A percentile compares a stretch with the other conserved stretches of the same genome.
These are phyloP conservation scores for Filobasidium floriforme DNA, from an alignment of 768 basidiomycete species.

Conservation along the genomic window DNA sequence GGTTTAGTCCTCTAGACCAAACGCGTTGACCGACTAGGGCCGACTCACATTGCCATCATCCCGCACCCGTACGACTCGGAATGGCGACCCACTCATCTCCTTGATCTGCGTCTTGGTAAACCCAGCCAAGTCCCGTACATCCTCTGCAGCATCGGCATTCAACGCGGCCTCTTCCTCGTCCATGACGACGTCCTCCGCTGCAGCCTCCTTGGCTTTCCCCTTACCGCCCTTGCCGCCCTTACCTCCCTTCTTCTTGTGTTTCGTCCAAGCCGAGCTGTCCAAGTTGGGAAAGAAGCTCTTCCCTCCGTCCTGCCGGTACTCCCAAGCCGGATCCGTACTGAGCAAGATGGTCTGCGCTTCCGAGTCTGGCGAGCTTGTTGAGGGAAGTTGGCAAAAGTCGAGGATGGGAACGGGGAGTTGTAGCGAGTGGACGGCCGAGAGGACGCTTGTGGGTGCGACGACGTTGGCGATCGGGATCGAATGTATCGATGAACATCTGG, in stretches of 20 bases:
- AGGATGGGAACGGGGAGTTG: constrained; percentile 33
- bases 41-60: constrained; percentile 11
- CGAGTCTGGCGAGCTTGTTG: constrained; percentile 5
- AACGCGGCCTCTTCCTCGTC: constrained; percentile 20
- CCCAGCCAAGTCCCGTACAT: not conserved
- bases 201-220: constrained; percentile 20
- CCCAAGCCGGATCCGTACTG: constrained; percentile 39
- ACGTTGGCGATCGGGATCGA: constrained; percentile 27
- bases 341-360: constrained; percentile 23
- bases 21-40: not conserved
- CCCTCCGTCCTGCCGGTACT: constrained; percentile 20
- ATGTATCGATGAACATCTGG: constrained; percentile 33
- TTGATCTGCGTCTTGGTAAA: constrained; percentile 2
- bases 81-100: constrained; percentile 1
- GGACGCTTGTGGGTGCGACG: constrained; percentile 17
- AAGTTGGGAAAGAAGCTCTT: constrained; percentile 15
- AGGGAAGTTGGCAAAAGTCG: constrained; percentile 26
- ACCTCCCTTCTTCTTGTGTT: constrained; percentile 18
- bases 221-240: constrained; percentile 6
- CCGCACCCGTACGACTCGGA: not conserved
- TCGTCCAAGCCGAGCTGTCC: constrained; percentile 12
- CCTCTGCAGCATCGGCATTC: constrained; percentile 10
- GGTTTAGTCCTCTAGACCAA: not conserved
- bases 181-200: constrained; percentile 23
- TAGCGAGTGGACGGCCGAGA: constrained; percentile 26